phyloP scores from a whole-genome alignment of 495 filamentous ascomycete genomes.

The Talaromyces stipitatus region DNA sequence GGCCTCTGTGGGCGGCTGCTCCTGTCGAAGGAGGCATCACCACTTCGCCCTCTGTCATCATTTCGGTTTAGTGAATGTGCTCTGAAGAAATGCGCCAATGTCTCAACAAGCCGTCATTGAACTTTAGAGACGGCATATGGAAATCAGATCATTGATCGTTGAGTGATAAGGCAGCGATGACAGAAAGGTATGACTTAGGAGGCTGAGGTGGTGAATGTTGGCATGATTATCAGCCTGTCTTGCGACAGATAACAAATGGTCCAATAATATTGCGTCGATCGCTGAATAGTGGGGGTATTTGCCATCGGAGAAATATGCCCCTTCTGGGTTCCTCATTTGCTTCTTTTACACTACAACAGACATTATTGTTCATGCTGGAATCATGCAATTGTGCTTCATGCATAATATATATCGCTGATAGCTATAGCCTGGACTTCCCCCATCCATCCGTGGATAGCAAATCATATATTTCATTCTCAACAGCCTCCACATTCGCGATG shows the following conservation, averaged over 20 bases:
- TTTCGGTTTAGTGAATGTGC: background rate
- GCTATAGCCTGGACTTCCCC: slow-evolving; percentile 21
- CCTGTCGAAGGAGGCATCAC: background rate
- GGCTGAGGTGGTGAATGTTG: background rate
- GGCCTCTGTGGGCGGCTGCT: slow-evolving; percentile 4
- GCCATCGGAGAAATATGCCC: background rate
- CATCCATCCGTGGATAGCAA: slow-evolving; percentile 36
- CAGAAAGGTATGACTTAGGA: too few relatives aligned
- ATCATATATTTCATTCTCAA: slow-evolving; percentile 38
- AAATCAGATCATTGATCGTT: background rate
- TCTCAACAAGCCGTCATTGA: background rate
- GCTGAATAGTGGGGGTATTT: background rate
- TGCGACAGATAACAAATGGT: slow-evolving; percentile 1
- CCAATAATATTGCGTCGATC: background rate
- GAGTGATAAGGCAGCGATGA: too few relatives aligned
- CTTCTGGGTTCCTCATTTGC: background rate
- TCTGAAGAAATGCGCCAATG: background rate
- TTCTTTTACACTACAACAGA: background rate
- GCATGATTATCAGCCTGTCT: background rate
- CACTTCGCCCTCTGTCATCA: background rate
- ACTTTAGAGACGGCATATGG: background rate
- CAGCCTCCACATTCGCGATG: slow-evolving; percentile 28
- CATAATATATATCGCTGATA: background rate
- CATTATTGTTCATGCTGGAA: background rate
- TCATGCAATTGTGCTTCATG: background rate